Evolutionary conservation across 371 early-diverging fungal genomes (phyloP), one percentile per base, ranked within the genome.

Genomic region (Lichtheimia ramosa): DNA sequence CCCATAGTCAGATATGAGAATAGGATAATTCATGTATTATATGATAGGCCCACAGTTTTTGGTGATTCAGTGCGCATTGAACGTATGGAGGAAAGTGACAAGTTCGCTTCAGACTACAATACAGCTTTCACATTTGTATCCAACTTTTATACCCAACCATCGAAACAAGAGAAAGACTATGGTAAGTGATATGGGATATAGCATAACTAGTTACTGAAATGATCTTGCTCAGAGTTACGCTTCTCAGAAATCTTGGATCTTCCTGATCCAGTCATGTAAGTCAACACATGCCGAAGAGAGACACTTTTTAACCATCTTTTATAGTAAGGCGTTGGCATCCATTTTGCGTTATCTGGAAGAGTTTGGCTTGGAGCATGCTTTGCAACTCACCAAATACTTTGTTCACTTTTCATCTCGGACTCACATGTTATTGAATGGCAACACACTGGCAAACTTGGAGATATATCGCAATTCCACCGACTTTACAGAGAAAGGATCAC

Each of bases 391-490:
- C 13, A 83, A 85, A 48, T 82, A 76, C 40, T 89, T 92, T 61
- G 67, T 66, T 42, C 85, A 86, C 43, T 94, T 93, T 63, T 77
- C 83, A 10, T 75, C 86, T 3, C 62, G 82, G 12, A 80, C 84
- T 4, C 84, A 89, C 57, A 92, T 93, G 92, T 68, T 88, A 5
- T 61, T 94, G 34, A 89, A 88, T 39, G 91, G 87, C 16, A 88
- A 90, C 43, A 86, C 94, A 3, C 64, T 94, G 24, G 65, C 73
- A 14, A 90, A 91, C 39, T 71, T 95, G 49, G 94, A 95, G 60
- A 78, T 95, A 10, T 89, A 86, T 58, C 75, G 75, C 12, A 90
- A 84, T 52, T 72, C 79, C 50, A 86, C 84, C 2, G 81, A 84
- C 28, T 70, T 68, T 51, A 67, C 68, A 0, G 73, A 63, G 14